phyloP scores from a whole-genome alignment of 306 rosid species.

The Rosa chinensis region DNA sequence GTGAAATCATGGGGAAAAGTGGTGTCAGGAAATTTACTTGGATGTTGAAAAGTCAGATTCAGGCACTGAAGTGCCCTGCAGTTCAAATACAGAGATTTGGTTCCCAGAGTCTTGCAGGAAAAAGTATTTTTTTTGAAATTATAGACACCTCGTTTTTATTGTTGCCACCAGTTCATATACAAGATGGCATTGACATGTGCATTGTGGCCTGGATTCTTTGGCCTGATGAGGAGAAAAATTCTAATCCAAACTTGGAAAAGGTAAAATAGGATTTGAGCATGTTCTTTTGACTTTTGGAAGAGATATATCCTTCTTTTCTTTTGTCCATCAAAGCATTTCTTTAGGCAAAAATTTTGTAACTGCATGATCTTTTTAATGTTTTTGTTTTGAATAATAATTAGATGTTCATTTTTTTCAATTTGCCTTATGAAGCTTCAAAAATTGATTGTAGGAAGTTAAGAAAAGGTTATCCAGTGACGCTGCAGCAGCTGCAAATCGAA shows the following conservation, averaged over 20 bases:
- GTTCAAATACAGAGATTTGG: slow-evolving; percentile 74
- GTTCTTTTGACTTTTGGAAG: background rate
- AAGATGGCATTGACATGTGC: slow-evolving; percentile 72
- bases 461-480: slow-evolving; percentile 78
- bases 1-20: slow-evolving; percentile 57
- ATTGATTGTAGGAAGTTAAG: slow-evolving; percentile 70
- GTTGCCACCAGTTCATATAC: slow-evolving; percentile 53
- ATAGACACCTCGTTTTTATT: slow-evolving; percentile 59
- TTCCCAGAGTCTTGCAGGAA: slow-evolving; percentile 45
- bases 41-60: slow-evolving; percentile 91
- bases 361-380: background rate
- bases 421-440: slow-evolving; percentile 22
- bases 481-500: slow-evolving; percentile 72
- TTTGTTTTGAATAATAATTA: slow-evolving; percentile 1
- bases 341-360: slow-evolving; percentile 1
- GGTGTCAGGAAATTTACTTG: slow-evolving; percentile 72
- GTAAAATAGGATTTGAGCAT: slow-evolving; percentile 39
- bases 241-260: slow-evolving; percentile 88
- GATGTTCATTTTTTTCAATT: slow-evolving; percentile 23
- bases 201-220: slow-evolving; percentile 89
- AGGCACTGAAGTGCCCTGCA: slow-evolving; percentile 72
- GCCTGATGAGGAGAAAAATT: slow-evolving; percentile 97
- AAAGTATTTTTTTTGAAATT: slow-evolving; percentile 50
- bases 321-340: slow-evolving; percentile 5
- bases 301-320: background rate